A percentile compares a stretch with the other conserved stretches of the same genome.
phyloP scores from a whole-genome alignment of 495 filamentous ascomycete species.

The Polyplosphaeria fusca region DNA sequence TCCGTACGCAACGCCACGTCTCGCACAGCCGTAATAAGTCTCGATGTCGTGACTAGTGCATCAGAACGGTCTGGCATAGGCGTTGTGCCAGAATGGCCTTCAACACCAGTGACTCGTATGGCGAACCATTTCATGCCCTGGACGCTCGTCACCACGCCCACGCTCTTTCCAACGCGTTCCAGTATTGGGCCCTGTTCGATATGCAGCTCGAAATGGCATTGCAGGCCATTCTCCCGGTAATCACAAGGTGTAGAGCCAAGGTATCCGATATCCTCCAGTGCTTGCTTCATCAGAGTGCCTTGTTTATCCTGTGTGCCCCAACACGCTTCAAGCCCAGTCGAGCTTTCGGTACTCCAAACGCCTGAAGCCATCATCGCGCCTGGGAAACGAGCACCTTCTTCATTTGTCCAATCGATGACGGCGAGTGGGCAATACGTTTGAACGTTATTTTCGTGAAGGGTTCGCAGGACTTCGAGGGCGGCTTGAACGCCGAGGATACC shows the following conservation, averaged over 20 bases:
- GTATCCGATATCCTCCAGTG: conserved; percentile 27
- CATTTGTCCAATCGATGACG: conserved; percentile 36
- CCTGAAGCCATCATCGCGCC: conserved; percentile 35
- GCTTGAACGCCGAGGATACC: conserved; percentile 35
- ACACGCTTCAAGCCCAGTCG: conserved; percentile 14
- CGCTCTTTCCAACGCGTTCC: conserved; percentile 19
- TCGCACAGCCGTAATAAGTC: conserved; percentile 25
- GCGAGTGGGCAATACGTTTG: conserved; percentile 29
- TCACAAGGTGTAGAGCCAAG: conserved; percentile 24
- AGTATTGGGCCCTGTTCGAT: conserved; percentile 35
- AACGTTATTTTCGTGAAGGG: conserved; percentile 26
- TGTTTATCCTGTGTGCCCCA: conserved; percentile 25
- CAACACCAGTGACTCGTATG: conserved; percentile 19
- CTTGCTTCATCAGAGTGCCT: conserved; percentile 18
- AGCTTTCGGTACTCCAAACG: conserved; percentile 28
- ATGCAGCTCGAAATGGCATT: conserved; percentile 34
- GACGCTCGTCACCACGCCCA: conserved; percentile 31
- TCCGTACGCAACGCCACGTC: conserved; percentile 22
- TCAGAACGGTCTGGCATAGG: conserved; percentile 28
- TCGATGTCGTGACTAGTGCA: conserved; percentile 29
- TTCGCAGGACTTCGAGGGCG: conserved; percentile 32
- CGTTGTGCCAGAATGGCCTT: conserved; percentile 33
- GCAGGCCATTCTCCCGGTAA: conserved; percentile 27
- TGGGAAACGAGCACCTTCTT: conserved; percentile 35
- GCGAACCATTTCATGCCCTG: conserved; percentile 33